phyloP scores from a whole-genome alignment of 441 rosid species.

The Syzygium malaccense region DNA sequence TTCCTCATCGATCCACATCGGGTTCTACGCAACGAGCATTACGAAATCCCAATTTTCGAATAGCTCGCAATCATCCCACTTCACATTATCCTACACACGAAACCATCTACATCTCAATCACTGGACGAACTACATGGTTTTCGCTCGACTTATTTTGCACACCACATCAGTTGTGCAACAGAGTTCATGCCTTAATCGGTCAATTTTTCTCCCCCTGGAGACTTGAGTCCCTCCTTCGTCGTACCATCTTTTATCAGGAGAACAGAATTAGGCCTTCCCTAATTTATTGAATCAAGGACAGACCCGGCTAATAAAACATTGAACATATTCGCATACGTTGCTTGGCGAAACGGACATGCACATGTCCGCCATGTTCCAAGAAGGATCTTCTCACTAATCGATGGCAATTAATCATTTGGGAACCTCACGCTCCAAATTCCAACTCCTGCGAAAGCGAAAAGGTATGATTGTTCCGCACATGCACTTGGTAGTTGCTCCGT shows the following conservation, averaged over 20 bases:
- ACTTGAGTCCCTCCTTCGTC: neutral
- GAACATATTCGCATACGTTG: neutral
- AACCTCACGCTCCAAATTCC: neutral
- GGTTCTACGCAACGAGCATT: neutral
- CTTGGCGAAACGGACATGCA: neutral
- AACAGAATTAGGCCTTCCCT: neutral
- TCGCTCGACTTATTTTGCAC: neutral
- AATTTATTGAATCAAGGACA: neutral
- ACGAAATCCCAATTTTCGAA: neutral
- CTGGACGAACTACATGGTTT: neutral
- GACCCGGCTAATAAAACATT: neutral
- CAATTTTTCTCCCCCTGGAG: neutral
- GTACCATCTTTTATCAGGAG: neutral
- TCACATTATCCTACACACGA: neutral
- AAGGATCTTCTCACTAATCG: neutral
- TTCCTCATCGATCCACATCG: neutral
- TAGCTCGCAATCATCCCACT: neutral
- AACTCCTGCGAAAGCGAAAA: neutral
- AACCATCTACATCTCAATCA: neutral
- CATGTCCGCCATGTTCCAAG: neutral
- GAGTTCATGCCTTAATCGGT: neutral
- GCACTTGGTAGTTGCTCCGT: neutral
- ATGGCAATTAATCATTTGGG: neutral
- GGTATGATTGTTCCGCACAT: neutral
- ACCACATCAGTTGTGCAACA: neutral